Conservation (phyloP, 2,329 filamentous ascomycete species). For the Colletotrichum tanaceti region DNA sequence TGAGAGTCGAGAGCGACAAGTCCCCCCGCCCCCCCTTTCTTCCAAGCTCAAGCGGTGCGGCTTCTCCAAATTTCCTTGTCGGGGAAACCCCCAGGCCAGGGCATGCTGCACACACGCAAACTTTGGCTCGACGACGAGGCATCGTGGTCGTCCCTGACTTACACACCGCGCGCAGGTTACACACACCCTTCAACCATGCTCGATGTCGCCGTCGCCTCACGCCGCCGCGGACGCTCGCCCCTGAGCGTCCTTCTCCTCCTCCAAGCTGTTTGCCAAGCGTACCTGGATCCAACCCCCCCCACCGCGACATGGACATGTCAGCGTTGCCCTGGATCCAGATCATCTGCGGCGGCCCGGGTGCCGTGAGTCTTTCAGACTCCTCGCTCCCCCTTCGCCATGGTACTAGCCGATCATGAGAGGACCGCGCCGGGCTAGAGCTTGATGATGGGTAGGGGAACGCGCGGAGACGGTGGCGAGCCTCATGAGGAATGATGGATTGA, state of each 20-base stretch:
- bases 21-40: not conserved
- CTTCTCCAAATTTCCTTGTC: conserved; percentile 30
- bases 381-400: not conserved
- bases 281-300: not conserved
- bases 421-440: not conserved
- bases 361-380: conserved; percentile 27
- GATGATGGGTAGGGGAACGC: not conserved
- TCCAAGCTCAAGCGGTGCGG: conserved; percentile 4
- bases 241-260: not conserved
- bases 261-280: not conserved
- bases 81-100: not conserved
- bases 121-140: conserved; percentile 37
- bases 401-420: conserved; percentile 13
- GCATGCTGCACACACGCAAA: not conserved
- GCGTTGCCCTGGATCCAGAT: conserved; percentile 15
- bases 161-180: not conserved
- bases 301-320: not conserved
- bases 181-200: not conserved
- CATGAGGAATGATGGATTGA: not conserved
- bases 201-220: not conserved
- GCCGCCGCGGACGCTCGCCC: not conserved
- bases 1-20: conserved; percentile 5
- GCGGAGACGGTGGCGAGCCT: not conserved
- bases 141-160: conserved; percentile 25
- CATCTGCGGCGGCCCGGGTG: conserved; percentile 33